Base-by-base conservation (phyloP, 83 land plant genomes). In the Thuja plicata region DNA sequence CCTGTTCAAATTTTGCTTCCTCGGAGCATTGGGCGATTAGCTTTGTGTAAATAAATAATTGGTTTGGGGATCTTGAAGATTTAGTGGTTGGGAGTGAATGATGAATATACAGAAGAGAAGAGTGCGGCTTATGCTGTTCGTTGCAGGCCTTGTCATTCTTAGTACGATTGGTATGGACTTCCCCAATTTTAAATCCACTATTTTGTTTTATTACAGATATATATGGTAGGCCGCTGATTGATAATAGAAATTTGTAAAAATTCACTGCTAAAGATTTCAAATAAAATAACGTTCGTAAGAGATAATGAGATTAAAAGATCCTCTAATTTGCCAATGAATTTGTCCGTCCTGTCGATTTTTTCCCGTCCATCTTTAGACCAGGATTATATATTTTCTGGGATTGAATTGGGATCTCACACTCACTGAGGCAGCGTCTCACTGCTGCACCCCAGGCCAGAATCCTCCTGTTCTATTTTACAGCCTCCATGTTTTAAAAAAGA, bases 101-200 rank as follows among this genome's bases (percentile, higher is more conserved):
- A 89, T 91, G 90, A 88, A 91, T 90, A 81, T 93, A 34, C 89
- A 85, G 89, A 93, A 87, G 87, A 89, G 40, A 83, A 90, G 94
- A 46, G 90, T 94, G 38, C 94, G 90, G 87, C 13, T 94, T 41
- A 37, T 89, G 37, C 70, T 93, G 30, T 89, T 93, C 91, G 34
- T 95, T 17, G 91, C 37, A 12, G 93, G 93, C 10, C 74, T 94
- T 84, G 62, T 91, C 90, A 89, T 82, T 50, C 97, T 95, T 88
- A 94, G 95, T 84, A 89, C 94, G 89, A 89, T 92, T 10, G 94
- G 94, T 92, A 91, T 40, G n/a, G 17, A 80, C n/a, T n/a, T 46
- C n/a, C 17, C 34, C 27, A 81, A 34, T 76, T 10, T 73, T 32
- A 35, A 24, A 8, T 24, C 9, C 30, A 66, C 2, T 27, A 6